Evolutionary conservation across 73 alveolate genomes (phyloP).

Genomic region (Paramecium biaurelia): DNA sequence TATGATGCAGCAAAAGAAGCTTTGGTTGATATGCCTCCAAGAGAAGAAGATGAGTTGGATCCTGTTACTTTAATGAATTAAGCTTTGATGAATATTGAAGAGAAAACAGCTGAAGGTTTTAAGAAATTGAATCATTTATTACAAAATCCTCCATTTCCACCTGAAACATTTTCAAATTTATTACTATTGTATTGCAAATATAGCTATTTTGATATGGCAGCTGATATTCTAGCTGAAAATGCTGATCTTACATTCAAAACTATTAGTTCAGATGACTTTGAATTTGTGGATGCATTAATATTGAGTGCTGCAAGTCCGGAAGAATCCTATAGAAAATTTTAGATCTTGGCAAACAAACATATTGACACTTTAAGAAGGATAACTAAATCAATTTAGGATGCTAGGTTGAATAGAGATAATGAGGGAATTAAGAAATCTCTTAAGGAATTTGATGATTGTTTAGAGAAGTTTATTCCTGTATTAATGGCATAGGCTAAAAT

Average conservation of each 20-base stretch:
- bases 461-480: conserved; percentile 96
- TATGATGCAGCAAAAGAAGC: conserved; percentile 98
- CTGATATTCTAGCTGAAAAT: conserved; percentile 96
- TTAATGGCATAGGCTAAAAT: conserved; percentile 99
- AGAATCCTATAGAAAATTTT: conserved; percentile 97
- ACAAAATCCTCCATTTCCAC: conserved; percentile 96
- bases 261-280: conserved; percentile 89
- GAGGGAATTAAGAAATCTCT: conserved; percentile 90
- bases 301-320: conserved; percentile 92
- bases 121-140: conserved; percentile 71
- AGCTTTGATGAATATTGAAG: conserved; percentile 98
- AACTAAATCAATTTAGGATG: conserved; percentile 92
- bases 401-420: conserved; percentile 91
- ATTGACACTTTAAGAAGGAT: conserved; percentile 93
- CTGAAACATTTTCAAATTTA: conserved; percentile 97
- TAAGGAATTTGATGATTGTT: conserved; percentile 90
- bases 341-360: conserved; percentile 93
- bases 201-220: conserved; percentile 93
- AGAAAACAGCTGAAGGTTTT: conserved; percentile 97
- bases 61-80: conserved; percentile 99
- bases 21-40: conserved; percentile 99
- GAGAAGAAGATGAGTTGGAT: conserved; percentile 97
- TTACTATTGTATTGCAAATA: conserved; percentile 98
- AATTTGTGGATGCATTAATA: conserved; percentile 94
- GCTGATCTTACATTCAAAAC: conserved; percentile 93